Conservation (phyloP, 345 rosid genomes). For the Eucalyptus dawsonii region DNA sequence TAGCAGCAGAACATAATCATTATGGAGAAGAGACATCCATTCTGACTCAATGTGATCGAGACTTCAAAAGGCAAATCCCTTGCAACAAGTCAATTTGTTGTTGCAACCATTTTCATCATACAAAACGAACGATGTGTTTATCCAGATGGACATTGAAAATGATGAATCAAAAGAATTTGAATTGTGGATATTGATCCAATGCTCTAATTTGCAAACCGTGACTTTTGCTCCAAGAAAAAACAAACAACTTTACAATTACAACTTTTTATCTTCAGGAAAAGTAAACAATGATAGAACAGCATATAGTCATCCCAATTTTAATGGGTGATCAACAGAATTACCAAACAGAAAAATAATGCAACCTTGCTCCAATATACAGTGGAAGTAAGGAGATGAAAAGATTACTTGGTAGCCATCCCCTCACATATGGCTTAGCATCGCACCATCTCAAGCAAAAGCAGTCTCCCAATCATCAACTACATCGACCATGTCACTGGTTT, state of each 20-base stretch:
- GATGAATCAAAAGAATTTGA: not conserved
- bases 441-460: constrained; percentile 38
- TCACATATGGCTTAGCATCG: not conserved
- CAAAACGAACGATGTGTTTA: not conserved
- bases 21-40: not conserved
- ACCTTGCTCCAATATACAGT: not conserved
- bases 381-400: not conserved
- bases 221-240: too few species aligned
- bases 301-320: not conserved
- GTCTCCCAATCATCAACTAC: constrained; percentile 92
- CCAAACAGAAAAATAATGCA: not conserved
- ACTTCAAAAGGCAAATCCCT: not conserved
- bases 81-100: not conserved
- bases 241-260: not conserved
- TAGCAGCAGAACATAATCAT: not conserved
- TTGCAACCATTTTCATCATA: not conserved
- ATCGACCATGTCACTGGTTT: constrained; percentile 4
- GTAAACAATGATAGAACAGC: not conserved
- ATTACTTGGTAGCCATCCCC: not conserved
- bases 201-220: not conserved
- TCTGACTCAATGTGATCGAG: not conserved
- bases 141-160: not conserved
- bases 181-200: not conserved
- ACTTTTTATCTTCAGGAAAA: not conserved
- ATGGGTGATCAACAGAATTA: not conserved